Conservation (phyloP, 768 basidiomycete species). For the button mushroom (Agaricus bisporus) region DNA sequence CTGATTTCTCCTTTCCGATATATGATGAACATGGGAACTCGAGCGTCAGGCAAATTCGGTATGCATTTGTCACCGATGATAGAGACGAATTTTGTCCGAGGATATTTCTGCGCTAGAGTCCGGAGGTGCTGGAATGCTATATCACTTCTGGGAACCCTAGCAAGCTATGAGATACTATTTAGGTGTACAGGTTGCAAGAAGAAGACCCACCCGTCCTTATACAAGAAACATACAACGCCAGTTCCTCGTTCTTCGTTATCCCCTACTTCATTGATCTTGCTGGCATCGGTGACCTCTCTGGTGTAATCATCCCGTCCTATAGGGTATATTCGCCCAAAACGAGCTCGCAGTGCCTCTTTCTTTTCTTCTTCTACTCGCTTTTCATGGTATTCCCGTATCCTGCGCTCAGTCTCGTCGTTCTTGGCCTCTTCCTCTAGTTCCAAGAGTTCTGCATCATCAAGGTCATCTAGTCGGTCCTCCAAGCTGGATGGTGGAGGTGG, state of each 20-base stretch:
- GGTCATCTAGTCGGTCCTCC: slow-evolving; percentile 58
- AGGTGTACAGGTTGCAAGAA: neutral
- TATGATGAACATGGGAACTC: slow-evolving; percentile 87
- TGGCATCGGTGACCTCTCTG: slow-evolving; percentile 91
- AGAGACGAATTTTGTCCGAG: slow-evolving; percentile 91
- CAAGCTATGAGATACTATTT: neutral
- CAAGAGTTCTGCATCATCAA: slow-evolving; percentile 55
- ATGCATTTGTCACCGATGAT: slow-evolving; percentile 96
- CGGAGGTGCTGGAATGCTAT: slow-evolving; percentile 65
- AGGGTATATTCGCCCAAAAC: slow-evolving; percentile 82
- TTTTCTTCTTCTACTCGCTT: slow-evolving; percentile 62
- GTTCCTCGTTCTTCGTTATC: slow-evolving; percentile 71
- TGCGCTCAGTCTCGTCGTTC: slow-evolving; percentile 72
- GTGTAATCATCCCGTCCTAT: slow-evolving; percentile 94
- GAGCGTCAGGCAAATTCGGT: slow-evolving; percentile 87
- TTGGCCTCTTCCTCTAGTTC: slow-evolving; percentile 67
- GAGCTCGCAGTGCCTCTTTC: slow-evolving; percentile 48
- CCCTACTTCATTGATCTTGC: slow-evolving; percentile 58
- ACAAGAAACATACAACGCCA: slow-evolving; percentile 90
- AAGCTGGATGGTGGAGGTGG: slow-evolving; percentile 74
- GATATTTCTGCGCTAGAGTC: slow-evolving; percentile 73
- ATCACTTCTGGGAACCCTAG: slow-evolving; percentile 76
- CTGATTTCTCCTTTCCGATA: slow-evolving; percentile 91
- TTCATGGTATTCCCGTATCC: slow-evolving; percentile 59
- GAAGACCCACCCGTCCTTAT: slow-evolving; percentile 82